phyloP scores from a whole-genome alignment of 2,329 filamentous ascomycete genomes.

The Beauveria varroae region DNA sequence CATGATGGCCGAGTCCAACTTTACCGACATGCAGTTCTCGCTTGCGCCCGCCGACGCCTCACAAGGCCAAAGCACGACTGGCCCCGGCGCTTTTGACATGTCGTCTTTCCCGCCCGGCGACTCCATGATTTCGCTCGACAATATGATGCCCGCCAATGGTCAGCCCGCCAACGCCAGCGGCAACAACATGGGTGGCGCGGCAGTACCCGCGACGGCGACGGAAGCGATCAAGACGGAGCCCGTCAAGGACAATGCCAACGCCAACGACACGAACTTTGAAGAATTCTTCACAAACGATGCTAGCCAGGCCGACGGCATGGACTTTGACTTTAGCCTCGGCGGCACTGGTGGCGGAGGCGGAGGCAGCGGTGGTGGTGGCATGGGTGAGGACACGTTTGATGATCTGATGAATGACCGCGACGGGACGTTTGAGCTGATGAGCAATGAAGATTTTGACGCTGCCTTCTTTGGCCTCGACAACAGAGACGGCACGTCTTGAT shows the following conservation, averaged over 20 bases:
- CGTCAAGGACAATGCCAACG: constrained; percentile 21
- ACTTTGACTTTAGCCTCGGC: constrained; percentile 30
- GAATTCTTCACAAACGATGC: constrained; percentile 40
- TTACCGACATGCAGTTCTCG: constrained; percentile 51
- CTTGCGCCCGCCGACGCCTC: constrained; percentile 35
- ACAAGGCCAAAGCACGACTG: constrained; percentile 19
- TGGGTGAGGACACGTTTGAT: constrained; percentile 38
- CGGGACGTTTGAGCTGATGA: constrained; percentile 32
- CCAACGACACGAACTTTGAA: constrained; percentile 25
- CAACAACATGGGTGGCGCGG: constrained; percentile 11
- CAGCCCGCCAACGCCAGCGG: constrained; percentile 13
- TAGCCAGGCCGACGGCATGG: constrained; percentile 31
- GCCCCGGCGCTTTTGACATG: constrained; percentile 36
- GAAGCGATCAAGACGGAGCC: constrained; percentile 18
- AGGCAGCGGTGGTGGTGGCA: constrained; percentile 16
- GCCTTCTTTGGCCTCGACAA: constrained; percentile 35
- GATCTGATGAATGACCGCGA: constrained; percentile 39
- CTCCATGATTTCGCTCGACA: constrained; percentile 23
- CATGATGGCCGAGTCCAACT: constrained; percentile 30
- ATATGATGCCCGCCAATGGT: constrained; percentile 21
- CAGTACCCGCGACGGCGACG: constrained; percentile 5
- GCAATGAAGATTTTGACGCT: constrained; percentile 40
- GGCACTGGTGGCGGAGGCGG: constrained; percentile 18
- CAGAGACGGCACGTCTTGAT: constrained; percentile 14
- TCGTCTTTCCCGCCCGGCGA: constrained; percentile 33